A percentile compares a stretch with the other conserved stretches of the same genome.
phyloP scores from a whole-genome alignment of 305 asterid genomes.

The Solanum hybrid region DNA sequence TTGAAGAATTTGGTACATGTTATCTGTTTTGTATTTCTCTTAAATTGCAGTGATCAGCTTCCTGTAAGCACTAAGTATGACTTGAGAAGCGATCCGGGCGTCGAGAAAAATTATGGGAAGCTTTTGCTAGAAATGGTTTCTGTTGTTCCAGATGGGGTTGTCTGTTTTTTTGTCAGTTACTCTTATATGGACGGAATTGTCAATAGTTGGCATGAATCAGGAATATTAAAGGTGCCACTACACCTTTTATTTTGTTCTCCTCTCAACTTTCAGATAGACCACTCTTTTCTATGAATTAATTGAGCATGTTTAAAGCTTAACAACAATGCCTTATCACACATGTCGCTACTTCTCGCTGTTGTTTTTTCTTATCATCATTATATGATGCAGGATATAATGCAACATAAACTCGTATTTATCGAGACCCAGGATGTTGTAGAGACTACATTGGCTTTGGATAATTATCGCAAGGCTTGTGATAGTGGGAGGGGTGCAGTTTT shows the following conservation, averaged over 20 bases:
- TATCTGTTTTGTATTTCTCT: neutral
- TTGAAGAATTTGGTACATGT: neutral
- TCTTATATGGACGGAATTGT: constrained; percentile 98
- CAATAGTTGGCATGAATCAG: constrained; percentile 97
- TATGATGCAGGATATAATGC: constrained; percentile 90
- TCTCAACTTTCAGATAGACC: neutral
- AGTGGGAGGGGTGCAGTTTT: constrained; percentile 99
- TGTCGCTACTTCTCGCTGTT: neutral
- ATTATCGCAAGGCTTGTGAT: constrained; percentile 97
- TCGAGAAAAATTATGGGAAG: constrained; percentile 91
- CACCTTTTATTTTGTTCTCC: neutral
- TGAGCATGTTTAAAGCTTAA: neutral
- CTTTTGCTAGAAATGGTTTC: constrained; percentile 95
- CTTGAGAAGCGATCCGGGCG: constrained; percentile 97
- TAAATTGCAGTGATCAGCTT: constrained; percentile 77
- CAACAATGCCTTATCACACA: neutral
- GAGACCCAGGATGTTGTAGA: constrained; percentile 99
- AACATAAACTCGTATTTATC: constrained; percentile 91
- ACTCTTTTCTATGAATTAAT: neutral
- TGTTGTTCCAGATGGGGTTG: constrained; percentile 95
- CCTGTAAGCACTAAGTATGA: constrained; percentile 98
- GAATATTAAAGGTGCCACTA: constrained; percentile 69
- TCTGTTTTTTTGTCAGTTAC: constrained; percentile 94
- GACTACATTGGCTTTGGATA: constrained; percentile 94
- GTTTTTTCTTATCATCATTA: neutral